Base-by-base conservation (phyloP, 306 rosid genomes). In the Spatholobus suberectus region DNA sequence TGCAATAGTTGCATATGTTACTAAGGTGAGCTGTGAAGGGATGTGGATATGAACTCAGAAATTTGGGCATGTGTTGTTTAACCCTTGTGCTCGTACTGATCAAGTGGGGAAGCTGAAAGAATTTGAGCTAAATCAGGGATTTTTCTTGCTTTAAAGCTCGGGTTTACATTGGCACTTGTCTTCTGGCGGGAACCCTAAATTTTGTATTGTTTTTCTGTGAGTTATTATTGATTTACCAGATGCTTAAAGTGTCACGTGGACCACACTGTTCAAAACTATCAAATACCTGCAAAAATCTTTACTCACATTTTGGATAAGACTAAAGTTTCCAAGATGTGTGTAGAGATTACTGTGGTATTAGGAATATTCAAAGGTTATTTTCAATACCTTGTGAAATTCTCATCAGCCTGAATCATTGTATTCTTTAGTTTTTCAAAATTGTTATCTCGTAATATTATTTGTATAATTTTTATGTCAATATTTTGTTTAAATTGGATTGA, bases 11-110 rank as follows among this genome's bases (percentile, higher is more conserved):
- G 84, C 81, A 67, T 66, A 15, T 62, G 67, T 75, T 78, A 79
- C 70, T 80, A 69, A 78, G 46, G 21, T 86, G 82, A 83, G 84
- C 43, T 86, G 58, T 85, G 78, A 68, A 79, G 82, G 62, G 73
- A 66, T 6, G 77, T 63, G 20, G 71, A n/a, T 73, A 75, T 77
- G 70, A 79, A 52, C 81, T 70, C 65, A 67, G 88, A 54, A 86
- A 75, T 37, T 47, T 76, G 85, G 69, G 78, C 66, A 62, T 83
- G 82, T 75, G 66, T 63, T 89, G 83, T n/a, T 84, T 80, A 71
- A 75, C 78, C 82, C 81, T 6, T 80, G 44, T 40, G 89, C 80
- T 38, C 54, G 49, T 46, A 26, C 41, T 24, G 63, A 17, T 63
- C 41, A 29, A 32, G 43, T 4, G 24, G 23, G 21, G 21, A 79